phyloP scores from a whole-genome alignment of 1,284 basidiomycete genomes.

The Sanghuangporus weigelae region DNA sequence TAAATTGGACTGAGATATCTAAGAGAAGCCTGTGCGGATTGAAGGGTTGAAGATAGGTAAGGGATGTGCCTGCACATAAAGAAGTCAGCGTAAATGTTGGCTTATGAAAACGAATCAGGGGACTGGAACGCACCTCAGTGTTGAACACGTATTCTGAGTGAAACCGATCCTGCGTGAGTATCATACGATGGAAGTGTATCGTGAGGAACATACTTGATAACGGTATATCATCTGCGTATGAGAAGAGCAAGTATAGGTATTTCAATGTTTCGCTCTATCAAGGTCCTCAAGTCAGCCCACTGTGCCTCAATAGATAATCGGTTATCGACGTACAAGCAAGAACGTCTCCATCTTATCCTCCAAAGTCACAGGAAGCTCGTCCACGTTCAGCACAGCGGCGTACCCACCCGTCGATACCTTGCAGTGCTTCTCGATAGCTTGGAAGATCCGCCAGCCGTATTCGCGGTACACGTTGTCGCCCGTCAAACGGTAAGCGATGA shows the following conservation, averaged over 20 bases:
- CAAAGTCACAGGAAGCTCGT: conserved; percentile 56
- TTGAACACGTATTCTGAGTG: conserved; percentile 85
- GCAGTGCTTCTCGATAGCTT: conserved; percentile 85
- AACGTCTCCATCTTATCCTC: conserved; percentile 97
- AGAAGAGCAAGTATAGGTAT: conserved; percentile 89
- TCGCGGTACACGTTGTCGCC: conserved; percentile 80
- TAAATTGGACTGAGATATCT: background rate
- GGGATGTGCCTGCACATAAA: conserved; percentile 51
- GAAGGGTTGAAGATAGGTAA: conserved; percentile 57
- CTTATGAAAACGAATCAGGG: background rate
- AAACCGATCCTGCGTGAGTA: background rate
- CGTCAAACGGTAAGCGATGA: conserved; percentile 83
- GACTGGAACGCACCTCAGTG: conserved; percentile 64
- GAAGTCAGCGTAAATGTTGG: background rate
- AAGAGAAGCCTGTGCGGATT: conserved; percentile 49
- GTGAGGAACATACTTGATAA: conserved; percentile 56
- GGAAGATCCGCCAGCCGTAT: conserved; percentile 87
- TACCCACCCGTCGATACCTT: conserved; percentile 75
- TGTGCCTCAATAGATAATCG: background rate
- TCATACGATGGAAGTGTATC: background rate
- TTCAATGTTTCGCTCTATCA: conserved; percentile 86
- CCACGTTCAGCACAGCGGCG: conserved; percentile 82
- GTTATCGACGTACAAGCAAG: conserved; percentile 58
- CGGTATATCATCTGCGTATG: conserved; percentile 67
- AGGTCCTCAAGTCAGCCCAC: conserved; percentile 3